Base-by-base conservation (phyloP, 306 rosid genomes). In the Casuarina glauca region DNA sequence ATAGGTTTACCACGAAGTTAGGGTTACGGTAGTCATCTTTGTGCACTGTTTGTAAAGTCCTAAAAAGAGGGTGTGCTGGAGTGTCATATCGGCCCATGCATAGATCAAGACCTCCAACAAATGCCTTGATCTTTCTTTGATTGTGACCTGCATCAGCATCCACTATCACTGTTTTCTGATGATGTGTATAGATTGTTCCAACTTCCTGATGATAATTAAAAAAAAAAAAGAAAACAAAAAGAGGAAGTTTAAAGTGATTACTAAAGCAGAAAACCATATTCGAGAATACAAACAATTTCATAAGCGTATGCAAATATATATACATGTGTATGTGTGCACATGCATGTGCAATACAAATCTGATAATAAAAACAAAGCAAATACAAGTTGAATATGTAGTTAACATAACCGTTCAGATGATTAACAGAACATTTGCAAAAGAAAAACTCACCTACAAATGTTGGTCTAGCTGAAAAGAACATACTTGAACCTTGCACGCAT, bases 61-160 rank as follows among this genome's bases (percentile, higher is more conserved):
- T 84, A 73, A 89, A 82, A 75, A 94, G 41, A 67, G 87, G 83
- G 87, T 94, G 98, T 4, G 79, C 62, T 3, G 94, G 97, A 32
- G 93, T 84, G 76, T 94, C 98, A 44, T 94, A 92, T 78, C 97
- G 89, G 5, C 98, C 98, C 39, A 63, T 66, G 80, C 97, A 89
- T 64, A 94, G 80, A 82, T 94, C 98, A 84, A 94, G 97, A 54
- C 98, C 98, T 80, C 98, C 98, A 44, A 94, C 89, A 82, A 92
- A 94, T 70, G 97, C 94, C 69, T 68, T 32, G 78, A 94, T 89
- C 85, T 94, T 89, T 87, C 98, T 84, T 83, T 69, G 87, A 70
- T 82, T 5, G 9, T 92, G 83, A 10, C 91, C 97, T 17, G 91
- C 95, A 84, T 94, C 97, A 60, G 91, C 92, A 88, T 92, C 98